These are phyloP conservation scores for Cyclotella distinguenda DNA, from an alignment of 108 stramenopile species.

Conservation along the genomic window DNA sequence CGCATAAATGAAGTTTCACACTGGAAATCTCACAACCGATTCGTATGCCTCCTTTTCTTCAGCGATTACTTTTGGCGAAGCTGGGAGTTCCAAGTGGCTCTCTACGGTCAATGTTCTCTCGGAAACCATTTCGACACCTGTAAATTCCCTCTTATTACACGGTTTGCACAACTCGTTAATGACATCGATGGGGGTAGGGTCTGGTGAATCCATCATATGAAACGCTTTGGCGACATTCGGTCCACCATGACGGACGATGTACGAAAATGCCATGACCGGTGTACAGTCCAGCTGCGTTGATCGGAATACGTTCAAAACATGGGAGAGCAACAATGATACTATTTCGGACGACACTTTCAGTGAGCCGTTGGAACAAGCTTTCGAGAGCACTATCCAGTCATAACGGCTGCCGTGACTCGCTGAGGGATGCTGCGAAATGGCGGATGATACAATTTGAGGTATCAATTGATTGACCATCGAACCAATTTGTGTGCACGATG, in stretches of 20 bases:
- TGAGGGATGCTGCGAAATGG: constrained; percentile 12
- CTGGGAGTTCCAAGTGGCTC: constrained; percentile 43
- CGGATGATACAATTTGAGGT: constrained; percentile 28
- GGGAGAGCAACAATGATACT: constrained; percentile 26
- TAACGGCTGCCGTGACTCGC: constrained; percentile 17
- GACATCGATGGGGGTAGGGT: constrained; percentile 21
- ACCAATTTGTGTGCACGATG: constrained; percentile 7
- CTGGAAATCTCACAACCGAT: constrained; percentile 21
- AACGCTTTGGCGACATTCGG: constrained; percentile 35
- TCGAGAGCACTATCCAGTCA: constrained; percentile 47
- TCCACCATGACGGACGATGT: constrained; percentile 37
- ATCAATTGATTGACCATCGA: constrained; percentile 21
- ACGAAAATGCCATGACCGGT: constrained; percentile 42
- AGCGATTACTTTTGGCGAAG: constrained; percentile 9
- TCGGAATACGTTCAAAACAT: constrained; percentile 9
- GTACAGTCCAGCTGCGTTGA: constrained; percentile 9
- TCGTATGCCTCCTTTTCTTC: constrained; percentile 26
- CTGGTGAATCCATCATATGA: constrained; percentile 25
- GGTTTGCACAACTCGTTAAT: constrained; percentile 39
- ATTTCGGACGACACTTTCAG: constrained; percentile 23
- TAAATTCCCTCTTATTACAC: constrained; percentile 2
- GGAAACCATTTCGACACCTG: constrained; percentile 1
- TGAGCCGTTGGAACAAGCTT: constrained; percentile 47
- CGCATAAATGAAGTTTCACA: not conserved
- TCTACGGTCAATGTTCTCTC: constrained; percentile 20